Conservation (phyloP, 2,329 filamentous ascomycete species). For the Fusarium mexicanum region DNA sequence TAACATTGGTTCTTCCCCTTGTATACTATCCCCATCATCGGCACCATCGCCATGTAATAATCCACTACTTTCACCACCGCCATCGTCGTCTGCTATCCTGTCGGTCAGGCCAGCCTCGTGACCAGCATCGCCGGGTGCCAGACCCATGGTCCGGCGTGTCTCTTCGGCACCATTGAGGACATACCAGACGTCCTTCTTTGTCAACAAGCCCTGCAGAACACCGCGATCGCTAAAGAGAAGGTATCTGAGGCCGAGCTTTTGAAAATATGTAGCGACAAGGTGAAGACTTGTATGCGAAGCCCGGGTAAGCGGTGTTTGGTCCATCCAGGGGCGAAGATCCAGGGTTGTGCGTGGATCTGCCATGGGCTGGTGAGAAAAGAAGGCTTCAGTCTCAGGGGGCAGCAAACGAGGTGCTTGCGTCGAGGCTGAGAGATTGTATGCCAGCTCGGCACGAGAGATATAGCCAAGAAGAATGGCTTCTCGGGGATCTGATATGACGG, state of each 20-base stretch:
- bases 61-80: slow-evolving; percentile 54
- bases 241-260: slow-evolving; percentile 91
- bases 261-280: slow-evolving; percentile 92
- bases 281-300: slow-evolving; percentile 80
- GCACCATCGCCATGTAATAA: slow-evolving; percentile 52
- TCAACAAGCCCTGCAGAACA: slow-evolving; percentile 83
- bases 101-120: slow-evolving; percentile 49
- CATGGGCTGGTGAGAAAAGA: slow-evolving; percentile 85
- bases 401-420: slow-evolving; percentile 67
- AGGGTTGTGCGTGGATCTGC: slow-evolving; percentile 81
- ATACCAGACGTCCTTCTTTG: slow-evolving; percentile 98
- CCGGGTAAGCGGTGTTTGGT: slow-evolving; percentile 94
- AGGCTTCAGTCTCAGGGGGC: slow-evolving; percentile 77
- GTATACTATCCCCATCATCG: slow-evolving; percentile 47
- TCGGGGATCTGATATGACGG: slow-evolving; percentile 81
- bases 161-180: slow-evolving; percentile 83
- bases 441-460: slow-evolving; percentile 90
- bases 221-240: slow-evolving; percentile 88
- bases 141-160: slow-evolving; percentile 56
- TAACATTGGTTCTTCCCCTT: slow-evolving; percentile 39
- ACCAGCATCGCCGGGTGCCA: slow-evolving; percentile 26
- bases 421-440: slow-evolving; percentile 74
- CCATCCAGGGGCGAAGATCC: slow-evolving; percentile 97
- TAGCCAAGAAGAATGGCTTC: slow-evolving; percentile 88
- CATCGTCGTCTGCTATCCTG: slow-evolving; percentile 43